These are phyloP conservation scores for Aureobasidium mangrovei DNA, from an alignment of 2,329 filamentous ascomycete genomes.

Conservation along the genomic window DNA sequence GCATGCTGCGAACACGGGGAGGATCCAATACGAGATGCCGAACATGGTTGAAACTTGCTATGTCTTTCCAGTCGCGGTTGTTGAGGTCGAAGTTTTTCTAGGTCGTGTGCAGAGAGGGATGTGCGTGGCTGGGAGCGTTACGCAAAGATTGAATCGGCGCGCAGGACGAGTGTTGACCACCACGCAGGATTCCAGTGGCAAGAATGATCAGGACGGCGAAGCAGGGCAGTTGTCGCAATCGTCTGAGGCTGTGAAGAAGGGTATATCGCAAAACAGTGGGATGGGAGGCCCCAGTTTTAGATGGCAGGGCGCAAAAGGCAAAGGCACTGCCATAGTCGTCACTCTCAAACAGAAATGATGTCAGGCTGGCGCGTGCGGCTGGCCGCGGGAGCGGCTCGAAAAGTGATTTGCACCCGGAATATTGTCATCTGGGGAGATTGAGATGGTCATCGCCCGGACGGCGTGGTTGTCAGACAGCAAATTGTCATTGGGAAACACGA, in stretches of 20 bases:
- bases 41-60: slow-evolving; percentile 25
- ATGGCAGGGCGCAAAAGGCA: background rate
- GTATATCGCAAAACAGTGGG: background rate
- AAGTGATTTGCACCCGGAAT: background rate
- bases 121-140: slow-evolving; percentile 8
- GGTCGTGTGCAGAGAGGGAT: background rate
- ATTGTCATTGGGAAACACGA: no score
- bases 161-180: no score
- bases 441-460: background rate
- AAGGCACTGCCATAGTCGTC: slow-evolving; percentile 3
- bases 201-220: background rate
- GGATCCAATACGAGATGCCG: slow-evolving; percentile 47
- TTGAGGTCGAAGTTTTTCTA: background rate
- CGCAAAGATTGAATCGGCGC: background rate
- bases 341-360: slow-evolving; percentile 1
- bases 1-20: slow-evolving; percentile 58
- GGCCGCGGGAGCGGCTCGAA: background rate
- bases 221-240: slow-evolving; percentile 1
- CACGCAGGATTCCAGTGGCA: background rate
- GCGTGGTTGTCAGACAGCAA: background rate
- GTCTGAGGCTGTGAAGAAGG: background rate
- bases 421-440: background rate
- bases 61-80: background rate
- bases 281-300: background rate
- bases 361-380: background rate